A percentile compares a stretch with the other conserved stretches of the same genome.
phyloP scores from a whole-genome alignment of 2,329 filamentous ascomycete genomes.

The Aspergillus carbonarius region DNA sequence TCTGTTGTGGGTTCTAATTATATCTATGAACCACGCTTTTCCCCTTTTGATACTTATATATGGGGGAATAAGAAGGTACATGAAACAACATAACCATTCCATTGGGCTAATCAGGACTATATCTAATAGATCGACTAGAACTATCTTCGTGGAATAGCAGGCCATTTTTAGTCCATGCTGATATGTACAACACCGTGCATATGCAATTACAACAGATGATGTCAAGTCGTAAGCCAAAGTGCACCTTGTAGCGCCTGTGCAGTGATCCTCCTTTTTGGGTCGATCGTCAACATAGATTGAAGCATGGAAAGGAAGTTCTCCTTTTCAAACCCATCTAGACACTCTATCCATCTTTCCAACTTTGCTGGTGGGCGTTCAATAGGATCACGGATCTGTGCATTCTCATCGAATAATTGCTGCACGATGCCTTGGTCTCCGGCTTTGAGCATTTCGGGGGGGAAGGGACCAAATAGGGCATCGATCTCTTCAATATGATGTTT shows the following conservation, averaged over 20 bases:
- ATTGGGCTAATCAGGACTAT: too few species aligned
- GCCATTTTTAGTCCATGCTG: too few species aligned
- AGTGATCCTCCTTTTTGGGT: not conserved
- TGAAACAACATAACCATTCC: too few species aligned
- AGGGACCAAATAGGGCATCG: not conserved
- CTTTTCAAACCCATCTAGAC: not conserved
- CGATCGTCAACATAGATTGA: not conserved
- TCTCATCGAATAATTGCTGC: not conserved
- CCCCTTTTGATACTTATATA: too few species aligned
- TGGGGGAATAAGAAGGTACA: too few species aligned
- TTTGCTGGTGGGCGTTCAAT: not conserved
- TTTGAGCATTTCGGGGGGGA: not conserved
- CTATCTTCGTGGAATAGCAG: too few species aligned
- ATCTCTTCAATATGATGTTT: conserved; percentile 7
- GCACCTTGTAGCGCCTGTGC: not conserved
- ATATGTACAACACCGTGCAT: too few species aligned
- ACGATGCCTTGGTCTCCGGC: not conserved
- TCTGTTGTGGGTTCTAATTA: too few species aligned
- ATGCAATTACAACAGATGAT: too few species aligned
- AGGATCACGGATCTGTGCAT: not conserved
- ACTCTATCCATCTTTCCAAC: not conserved
- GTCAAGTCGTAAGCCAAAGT: not conserved
- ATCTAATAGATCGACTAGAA: too few species aligned
- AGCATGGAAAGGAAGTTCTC: not conserved
- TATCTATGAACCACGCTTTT: too few species aligned